phyloP scores from a whole-genome alignment of 176 grass and related monocot species.

The Rhynchospora breviuscula region DNA sequence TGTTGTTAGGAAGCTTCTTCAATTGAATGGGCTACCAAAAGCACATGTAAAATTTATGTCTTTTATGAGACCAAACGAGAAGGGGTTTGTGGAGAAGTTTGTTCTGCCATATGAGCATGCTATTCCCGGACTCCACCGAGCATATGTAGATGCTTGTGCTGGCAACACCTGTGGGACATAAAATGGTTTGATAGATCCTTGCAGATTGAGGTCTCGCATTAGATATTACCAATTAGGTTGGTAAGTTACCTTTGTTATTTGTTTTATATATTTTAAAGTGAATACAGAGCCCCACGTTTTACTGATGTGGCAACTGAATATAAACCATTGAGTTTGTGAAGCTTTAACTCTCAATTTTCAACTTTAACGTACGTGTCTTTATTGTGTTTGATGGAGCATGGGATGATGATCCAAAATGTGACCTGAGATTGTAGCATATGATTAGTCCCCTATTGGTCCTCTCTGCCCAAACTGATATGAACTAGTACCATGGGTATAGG shows the following conservation, averaged over 20 bases:
- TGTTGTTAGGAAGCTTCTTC: not conserved
- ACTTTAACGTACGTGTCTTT: no score
- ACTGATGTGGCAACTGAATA: not conserved
- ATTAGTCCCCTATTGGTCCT: no score
- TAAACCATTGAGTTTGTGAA: not conserved
- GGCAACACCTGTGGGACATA: no score
- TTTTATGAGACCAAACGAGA: not conserved
- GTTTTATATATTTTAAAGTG: no score
- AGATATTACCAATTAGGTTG: not conserved
- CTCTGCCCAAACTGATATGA: no score
- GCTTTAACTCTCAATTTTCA: not conserved
- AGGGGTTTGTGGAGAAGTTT: not conserved
- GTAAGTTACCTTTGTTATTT: no score
- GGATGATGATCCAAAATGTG: no score
- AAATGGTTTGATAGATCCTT: no score
- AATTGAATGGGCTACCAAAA: not conserved
- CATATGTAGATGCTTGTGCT: not conserved
- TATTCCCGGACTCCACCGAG: not conserved
- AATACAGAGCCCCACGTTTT: not conserved
- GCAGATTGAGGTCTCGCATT: no score
- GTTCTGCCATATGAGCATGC: not conserved
- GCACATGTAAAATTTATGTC: not conserved
- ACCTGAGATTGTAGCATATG: no score
- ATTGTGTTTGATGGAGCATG: no score
- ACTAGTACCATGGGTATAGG: no score